Evolutionary conservation across 441 rosid species (phyloP).

Genomic region (Syzygium malaccense): DNA sequence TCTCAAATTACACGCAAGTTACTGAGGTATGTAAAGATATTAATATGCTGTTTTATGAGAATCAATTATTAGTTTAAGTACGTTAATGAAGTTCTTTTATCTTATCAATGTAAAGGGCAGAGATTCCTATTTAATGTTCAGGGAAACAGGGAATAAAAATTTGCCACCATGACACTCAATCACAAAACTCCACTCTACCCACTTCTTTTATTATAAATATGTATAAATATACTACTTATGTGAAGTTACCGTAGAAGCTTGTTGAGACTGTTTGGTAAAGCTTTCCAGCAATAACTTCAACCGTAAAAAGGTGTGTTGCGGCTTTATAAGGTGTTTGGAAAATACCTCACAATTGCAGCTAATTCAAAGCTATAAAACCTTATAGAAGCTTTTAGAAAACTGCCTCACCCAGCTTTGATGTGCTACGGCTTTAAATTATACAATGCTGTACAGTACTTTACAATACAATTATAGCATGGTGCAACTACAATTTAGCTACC

Average conservation of each 20-base stretch:
- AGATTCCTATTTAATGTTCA: neutral
- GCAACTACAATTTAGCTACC: neutral
- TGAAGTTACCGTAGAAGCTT: too few species aligned
- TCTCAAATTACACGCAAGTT: neutral
- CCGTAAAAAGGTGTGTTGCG: too few species aligned
- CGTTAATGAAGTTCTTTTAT: too few species aligned
- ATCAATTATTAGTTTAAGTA: neutral
- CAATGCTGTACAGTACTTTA: too few species aligned
- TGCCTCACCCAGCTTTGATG: neutral
- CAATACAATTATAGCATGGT: neutral
- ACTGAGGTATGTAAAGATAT: neutral
- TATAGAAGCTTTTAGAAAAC: too few species aligned
- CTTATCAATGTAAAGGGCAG: neutral
- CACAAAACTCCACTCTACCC: neutral
- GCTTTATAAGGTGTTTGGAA: too few species aligned
- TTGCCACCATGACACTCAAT: neutral
- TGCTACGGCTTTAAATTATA: rapidly evolving
- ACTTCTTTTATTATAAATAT: neutral
- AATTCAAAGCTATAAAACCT: too few species aligned
- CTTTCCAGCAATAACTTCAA: too few species aligned
- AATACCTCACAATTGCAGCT: too few species aligned
- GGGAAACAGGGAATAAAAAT: neutral
- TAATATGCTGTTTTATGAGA: neutral
- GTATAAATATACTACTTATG: too few species aligned
- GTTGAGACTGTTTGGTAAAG: too few species aligned